phyloP scores from a whole-genome alignment of 768 basidiomycete genomes.

The Boletus insuetus region DNA sequence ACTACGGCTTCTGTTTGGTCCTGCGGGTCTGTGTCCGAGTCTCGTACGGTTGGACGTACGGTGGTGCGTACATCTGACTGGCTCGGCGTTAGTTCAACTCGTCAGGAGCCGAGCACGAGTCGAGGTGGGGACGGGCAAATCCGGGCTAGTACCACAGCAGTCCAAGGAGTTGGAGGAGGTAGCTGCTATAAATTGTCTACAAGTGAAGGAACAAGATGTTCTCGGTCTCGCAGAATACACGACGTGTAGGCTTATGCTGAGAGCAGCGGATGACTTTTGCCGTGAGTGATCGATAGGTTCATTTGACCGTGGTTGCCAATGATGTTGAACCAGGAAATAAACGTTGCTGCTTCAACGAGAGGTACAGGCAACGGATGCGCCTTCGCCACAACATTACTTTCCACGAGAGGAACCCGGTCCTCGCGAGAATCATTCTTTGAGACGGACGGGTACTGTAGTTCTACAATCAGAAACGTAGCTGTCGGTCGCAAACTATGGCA shows the following conservation, averaged over 20 bases:
- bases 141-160: neutral
- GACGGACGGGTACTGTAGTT: neutral
- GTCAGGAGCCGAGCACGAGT: conserved; percentile 40
- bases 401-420: conserved; percentile 3
- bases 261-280: conserved; percentile 47
- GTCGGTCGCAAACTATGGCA: conserved; percentile 58
- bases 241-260: conserved; percentile 45
- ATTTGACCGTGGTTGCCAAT: neutral
- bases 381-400: conserved; percentile 32
- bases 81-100: conserved; percentile 48
- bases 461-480: conserved; percentile 7
- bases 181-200: conserved; percentile 55
- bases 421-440: conserved; percentile 23
- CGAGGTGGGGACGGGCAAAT: neutral
- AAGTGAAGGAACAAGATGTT: conserved; percentile 54
- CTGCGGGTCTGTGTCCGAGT: conserved; percentile 42
- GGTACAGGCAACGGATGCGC: conserved; percentile 52
- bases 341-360: conserved; percentile 54
- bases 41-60: conserved; percentile 52
- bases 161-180: conserved; percentile 41
- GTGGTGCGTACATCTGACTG: conserved; percentile 57
- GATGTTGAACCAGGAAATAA: conserved; percentile 33
- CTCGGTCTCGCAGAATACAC: conserved; percentile 47
- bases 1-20: conserved; percentile 38
- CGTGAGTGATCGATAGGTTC: conserved; percentile 38